Conservation (phyloP, 2,329 filamentous ascomycete genomes). For the Bisporella sp. region DNA sequence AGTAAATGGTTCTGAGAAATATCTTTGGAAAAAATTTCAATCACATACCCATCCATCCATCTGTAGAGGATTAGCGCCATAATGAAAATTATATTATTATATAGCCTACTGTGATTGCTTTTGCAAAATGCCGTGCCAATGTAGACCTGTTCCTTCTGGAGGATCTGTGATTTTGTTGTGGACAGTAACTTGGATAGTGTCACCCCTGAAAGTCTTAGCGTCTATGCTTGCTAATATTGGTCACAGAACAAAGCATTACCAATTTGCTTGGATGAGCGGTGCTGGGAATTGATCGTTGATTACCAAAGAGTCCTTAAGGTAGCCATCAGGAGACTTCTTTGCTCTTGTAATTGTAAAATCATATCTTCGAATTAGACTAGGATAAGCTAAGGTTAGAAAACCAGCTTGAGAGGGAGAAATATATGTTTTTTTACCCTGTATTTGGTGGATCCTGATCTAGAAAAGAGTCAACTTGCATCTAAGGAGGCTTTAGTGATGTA, state of each 20-base stretch:
- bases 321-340: conserved; percentile 31
- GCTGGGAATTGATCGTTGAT: conserved; percentile 29
- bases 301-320: conserved; percentile 43
- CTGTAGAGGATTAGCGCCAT: conserved; percentile 17
- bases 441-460: conserved; percentile 4
- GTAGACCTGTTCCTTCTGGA: conserved; percentile 28
- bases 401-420: background rate
- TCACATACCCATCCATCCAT: conserved; percentile 29
- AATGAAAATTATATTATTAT: background rate
- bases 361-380: conserved; percentile 30
- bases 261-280: conserved; percentile 30
- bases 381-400: background rate
- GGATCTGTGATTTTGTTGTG: conserved; percentile 55
- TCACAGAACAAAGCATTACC: conserved; percentile 5
- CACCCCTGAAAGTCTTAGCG: conserved; percentile 18
- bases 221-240: too few species aligned
- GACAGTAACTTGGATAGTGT: conserved; percentile 53
- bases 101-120: conserved; percentile 15
- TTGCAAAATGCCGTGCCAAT: conserved; percentile 45
- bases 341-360: conserved; percentile 19
- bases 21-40: too few species aligned
- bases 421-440: conserved; percentile 3
- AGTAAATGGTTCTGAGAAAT: too few species aligned
- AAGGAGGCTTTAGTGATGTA: background rate
- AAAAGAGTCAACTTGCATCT: background rate